Conservation (phyloP, 208 protist species). For the Lotmaria passim region DNA sequence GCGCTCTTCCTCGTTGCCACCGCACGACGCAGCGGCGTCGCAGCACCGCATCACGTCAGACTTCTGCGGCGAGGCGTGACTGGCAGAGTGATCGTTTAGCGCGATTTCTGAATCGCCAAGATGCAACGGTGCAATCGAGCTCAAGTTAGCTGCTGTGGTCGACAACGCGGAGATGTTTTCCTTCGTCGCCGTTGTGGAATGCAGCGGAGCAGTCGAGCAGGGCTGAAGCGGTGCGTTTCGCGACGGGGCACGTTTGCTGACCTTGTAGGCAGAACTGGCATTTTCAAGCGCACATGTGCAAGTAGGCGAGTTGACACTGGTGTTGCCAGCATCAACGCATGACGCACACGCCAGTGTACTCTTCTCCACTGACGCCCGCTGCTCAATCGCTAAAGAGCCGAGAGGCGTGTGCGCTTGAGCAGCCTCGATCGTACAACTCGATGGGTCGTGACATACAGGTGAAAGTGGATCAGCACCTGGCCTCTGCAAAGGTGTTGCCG, state of each 20-base stretch:
- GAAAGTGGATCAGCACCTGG: neutral
- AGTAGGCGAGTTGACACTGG: neutral
- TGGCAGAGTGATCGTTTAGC: neutral
- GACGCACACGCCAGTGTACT: neutral
- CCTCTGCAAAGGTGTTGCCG: neutral
- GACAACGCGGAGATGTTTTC: neutral
- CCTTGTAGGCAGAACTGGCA: neutral
- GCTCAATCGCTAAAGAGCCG: neutral
- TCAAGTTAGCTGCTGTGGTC: neutral
- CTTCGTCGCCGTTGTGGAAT: neutral
- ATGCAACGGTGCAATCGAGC: neutral
- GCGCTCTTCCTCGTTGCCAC: neutral
- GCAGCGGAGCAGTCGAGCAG: neutral
- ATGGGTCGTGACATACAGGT: neutral
- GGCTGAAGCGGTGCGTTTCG: neutral
- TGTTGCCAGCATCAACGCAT: neutral
- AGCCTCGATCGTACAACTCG: neutral
- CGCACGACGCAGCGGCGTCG: neutral
- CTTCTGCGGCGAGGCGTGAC: neutral
- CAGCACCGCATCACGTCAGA: neutral
- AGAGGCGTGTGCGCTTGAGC: slow-evolving; percentile 6
- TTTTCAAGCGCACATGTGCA: neutral
- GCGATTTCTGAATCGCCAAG: neutral
- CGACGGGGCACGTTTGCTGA: neutral
- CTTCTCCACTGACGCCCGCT: neutral